Percentiles rank a stretch among this genome's conserved stretches.
phyloP scores from a whole-genome alignment of 352 stramenopile genomes.

The Aphanomyces euteiches region DNA sequence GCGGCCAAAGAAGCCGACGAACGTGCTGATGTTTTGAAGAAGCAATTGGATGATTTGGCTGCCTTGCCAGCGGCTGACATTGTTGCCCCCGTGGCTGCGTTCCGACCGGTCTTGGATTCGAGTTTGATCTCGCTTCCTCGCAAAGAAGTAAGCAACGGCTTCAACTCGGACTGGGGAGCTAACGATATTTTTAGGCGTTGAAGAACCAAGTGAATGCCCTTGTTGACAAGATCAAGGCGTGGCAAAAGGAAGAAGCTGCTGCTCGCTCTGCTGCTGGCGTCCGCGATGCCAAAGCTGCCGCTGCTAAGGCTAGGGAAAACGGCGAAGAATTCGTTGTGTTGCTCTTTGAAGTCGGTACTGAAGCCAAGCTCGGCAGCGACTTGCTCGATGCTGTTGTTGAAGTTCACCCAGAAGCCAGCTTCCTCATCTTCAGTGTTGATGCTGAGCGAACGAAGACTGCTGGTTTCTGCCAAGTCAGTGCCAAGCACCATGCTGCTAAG shows the following conservation, averaged over 20 bases:
- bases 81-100: constrained; percentile 81
- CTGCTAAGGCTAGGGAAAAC: constrained; percentile 55
- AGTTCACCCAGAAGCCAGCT: constrained; percentile 76
- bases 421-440: constrained; percentile 92
- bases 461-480: constrained; percentile 90
- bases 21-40: constrained; percentile 76
- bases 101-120: constrained; percentile 87
- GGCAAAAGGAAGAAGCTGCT: constrained; percentile 69
- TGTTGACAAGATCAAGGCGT: constrained; percentile 76
- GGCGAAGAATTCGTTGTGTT: constrained; percentile 77
- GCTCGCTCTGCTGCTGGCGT: constrained; percentile 66
- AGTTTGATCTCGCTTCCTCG: constrained; percentile 88
- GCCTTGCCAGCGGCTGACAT: constrained; percentile 71
- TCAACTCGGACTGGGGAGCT: not conserved
- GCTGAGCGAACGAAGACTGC: constrained; percentile 90
- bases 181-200: constrained; percentile 34
- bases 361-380: constrained; percentile 93
- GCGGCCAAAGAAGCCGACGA: constrained; percentile 83
- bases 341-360: constrained; percentile 89
- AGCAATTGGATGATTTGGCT: constrained; percentile 69
- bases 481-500: constrained; percentile 61
- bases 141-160: constrained; percentile 62
- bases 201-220: constrained; percentile 70
- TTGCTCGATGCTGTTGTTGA: constrained; percentile 90
- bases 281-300: constrained; percentile 51